A percentile compares a stretch with the other conserved stretches of the same genome.
Conservation (phyloP, 495 filamentous ascomycete species). For the Penicillium coffeae region DNA sequence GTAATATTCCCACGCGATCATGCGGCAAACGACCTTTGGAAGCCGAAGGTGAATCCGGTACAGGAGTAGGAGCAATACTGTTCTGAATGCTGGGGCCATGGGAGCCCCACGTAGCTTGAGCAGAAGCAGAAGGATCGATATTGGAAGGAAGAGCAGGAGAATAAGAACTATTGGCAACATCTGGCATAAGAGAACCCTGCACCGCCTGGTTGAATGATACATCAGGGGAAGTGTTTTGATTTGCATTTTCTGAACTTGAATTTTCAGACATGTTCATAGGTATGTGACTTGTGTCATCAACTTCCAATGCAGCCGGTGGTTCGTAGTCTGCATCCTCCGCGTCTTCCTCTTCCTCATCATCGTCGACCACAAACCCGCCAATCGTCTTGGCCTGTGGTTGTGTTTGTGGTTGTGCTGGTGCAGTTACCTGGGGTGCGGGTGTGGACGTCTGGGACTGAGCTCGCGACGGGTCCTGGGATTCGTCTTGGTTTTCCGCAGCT, state of each 20-base stretch:
- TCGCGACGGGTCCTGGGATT: constrained; percentile 35
- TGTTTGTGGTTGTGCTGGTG: too few relatives aligned
- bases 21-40: constrained; percentile 61
- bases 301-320: constrained; percentile 48
- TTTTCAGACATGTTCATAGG: constrained; percentile 43
- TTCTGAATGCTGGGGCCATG: constrained; percentile 36
- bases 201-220: constrained; percentile 53
- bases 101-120: constrained; percentile 41
- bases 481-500: constrained; percentile 20
- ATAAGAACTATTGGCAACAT: constrained; percentile 51
- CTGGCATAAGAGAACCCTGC: constrained; percentile 50
- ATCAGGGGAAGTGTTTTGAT: constrained; percentile 56
- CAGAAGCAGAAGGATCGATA: constrained; percentile 42
- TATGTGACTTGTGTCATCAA: constrained; percentile 46
- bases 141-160: constrained; percentile 48
- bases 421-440: constrained; percentile 31
- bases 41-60: constrained; percentile 38
- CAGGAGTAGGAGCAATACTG: constrained; percentile 38
- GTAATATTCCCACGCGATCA: constrained; percentile 78
- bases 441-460: constrained; percentile 39
- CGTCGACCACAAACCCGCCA: constrained; percentile 78
- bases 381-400: constrained; percentile 63
- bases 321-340: constrained; percentile 55
- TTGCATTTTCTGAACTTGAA: constrained; percentile 55
- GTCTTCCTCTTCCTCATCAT: constrained; percentile 54